Evolutionary conservation across 768 basidiomycete species (phyloP).

Genomic region (Sarcodon aspratus): DNA sequence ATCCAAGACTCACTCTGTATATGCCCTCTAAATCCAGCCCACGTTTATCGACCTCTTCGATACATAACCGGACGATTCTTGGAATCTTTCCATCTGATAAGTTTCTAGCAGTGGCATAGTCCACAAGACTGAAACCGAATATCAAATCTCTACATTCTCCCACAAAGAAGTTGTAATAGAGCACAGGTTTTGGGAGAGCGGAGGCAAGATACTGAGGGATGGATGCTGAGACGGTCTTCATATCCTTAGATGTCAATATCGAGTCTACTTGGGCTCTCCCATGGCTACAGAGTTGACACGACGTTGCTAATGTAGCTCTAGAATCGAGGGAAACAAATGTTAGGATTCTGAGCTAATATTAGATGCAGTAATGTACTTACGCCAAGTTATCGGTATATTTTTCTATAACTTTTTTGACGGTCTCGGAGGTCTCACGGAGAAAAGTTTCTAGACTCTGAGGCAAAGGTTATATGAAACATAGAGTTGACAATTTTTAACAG

Average conservation of each 20-base stretch:
- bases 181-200: slow-evolving; percentile 56
- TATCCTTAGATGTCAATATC: slow-evolving; percentile 65
- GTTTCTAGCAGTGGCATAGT: slow-evolving; percentile 77
- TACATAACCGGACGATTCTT: slow-evolving; percentile 70
- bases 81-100: slow-evolving; percentile 60
- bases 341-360: not conserved
- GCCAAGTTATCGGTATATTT: slow-evolving; percentile 74
- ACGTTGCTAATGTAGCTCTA: slow-evolving; percentile 71
- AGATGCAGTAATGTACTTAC: slow-evolving; percentile 24
- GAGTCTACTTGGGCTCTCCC: slow-evolving; percentile 47
- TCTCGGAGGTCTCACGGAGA: slow-evolving; percentile 55
- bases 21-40: slow-evolving; percentile 75
- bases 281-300: slow-evolving; percentile 61
- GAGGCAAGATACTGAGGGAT: slow-evolving; percentile 54
- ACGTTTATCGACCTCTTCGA: slow-evolving; percentile 71
- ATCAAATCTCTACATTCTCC: slow-evolving; percentile 84
- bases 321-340: slow-evolving; percentile 1
- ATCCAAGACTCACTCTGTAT: slow-evolving; percentile 44
- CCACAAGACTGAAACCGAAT: slow-evolving; percentile 80
- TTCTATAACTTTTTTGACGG: slow-evolving; percentile 52
- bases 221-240: slow-evolving; percentile 37
- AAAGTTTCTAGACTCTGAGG: slow-evolving; percentile 72
- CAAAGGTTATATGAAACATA: not conserved
- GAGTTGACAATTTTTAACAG: not conserved
- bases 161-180: slow-evolving; percentile 71